Percentiles rank a stretch among this genome's conserved stretches.
phyloP scores from a whole-genome alignment of 192 early-diverging fungal species.

The Lobulomyces angularis region DNA sequence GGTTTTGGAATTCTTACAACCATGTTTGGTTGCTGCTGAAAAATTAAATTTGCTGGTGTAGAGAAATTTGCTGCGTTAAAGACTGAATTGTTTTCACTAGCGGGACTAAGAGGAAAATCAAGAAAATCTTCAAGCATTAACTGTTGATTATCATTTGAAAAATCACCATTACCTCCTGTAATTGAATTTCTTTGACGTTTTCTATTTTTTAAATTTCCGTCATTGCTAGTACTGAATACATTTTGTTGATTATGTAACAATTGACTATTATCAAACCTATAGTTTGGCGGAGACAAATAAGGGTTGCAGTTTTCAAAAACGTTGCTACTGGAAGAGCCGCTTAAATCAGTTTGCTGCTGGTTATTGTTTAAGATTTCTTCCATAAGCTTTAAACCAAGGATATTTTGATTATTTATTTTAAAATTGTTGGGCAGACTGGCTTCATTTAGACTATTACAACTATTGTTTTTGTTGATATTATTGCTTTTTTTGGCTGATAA shows the following conservation, averaged over 20 bases:
- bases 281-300: not conserved
- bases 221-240: too few species aligned
- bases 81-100: not conserved
- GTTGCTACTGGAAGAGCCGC: too few species aligned
- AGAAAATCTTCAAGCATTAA: too few species aligned
- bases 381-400: slow-evolving; percentile 15
- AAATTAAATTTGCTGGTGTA: not conserved
- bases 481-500: slow-evolving; percentile 11
- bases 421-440: slow-evolving; percentile 9
- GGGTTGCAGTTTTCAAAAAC: slow-evolving; percentile 1
- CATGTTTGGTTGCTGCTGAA: not conserved
- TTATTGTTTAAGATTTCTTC: not conserved
- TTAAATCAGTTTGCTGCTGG: too few species aligned
- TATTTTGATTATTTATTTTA: slow-evolving; percentile 8
- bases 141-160: too few species aligned
- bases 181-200: too few species aligned
- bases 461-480: slow-evolving; percentile 1
- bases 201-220: too few species aligned
- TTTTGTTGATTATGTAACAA: too few species aligned
- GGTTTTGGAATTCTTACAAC: slow-evolving; percentile 8
- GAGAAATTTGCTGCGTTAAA: not conserved
- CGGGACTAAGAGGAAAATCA: too few species aligned
- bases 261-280: too few species aligned
- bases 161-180: too few species aligned
- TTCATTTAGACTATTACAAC: slow-evolving; percentile 11